These are phyloP conservation scores for Pythium myriotylum DNA, from an alignment of 352 stramenopile species.

Conservation along the genomic window DNA sequence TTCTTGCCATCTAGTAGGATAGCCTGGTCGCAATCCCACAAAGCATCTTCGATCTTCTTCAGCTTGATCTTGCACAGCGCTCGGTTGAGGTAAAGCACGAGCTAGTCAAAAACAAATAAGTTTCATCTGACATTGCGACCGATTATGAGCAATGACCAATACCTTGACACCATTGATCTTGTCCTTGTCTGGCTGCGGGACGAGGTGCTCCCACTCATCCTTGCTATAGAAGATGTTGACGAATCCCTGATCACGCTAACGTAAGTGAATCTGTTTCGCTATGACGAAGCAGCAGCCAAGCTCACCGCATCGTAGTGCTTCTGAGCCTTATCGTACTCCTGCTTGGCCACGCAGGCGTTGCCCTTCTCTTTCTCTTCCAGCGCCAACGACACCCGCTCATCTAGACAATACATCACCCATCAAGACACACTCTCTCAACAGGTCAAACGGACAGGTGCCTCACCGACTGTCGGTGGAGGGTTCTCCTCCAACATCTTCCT, in stretches of 20 bases:
- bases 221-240: slow-evolving; percentile 88
- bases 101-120: slow-evolving; percentile 19
- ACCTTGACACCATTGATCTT: slow-evolving; percentile 85
- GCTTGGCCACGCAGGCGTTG: slow-evolving; percentile 61
- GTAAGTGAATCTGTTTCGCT: neutral
- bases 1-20: slow-evolving; percentile 64
- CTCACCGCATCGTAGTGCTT: slow-evolving; percentile 85
- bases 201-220: slow-evolving; percentile 83
- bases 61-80: slow-evolving; percentile 87
- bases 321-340: slow-evolving; percentile 79
- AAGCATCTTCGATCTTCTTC: slow-evolving; percentile 77
- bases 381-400: slow-evolving; percentile 68
- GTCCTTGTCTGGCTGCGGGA: slow-evolving; percentile 69
- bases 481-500: slow-evolving; percentile 87
- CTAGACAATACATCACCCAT: too few relatives aligned
- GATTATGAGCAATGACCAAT: neutral
- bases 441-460: too few relatives aligned
- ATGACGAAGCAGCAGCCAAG: neutral
- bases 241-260: slow-evolving; percentile 53
- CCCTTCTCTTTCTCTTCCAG: slow-evolving; percentile 83
- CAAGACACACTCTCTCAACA: too few relatives aligned
- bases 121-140: too few relatives aligned
- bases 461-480: slow-evolving; percentile 76
- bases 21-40: slow-evolving; percentile 87
- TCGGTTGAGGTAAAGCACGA: slow-evolving; percentile 83